phyloP scores from a whole-genome alignment of 495 filamentous ascomycete genomes.

The Mycothermus thermophilus region DNA sequence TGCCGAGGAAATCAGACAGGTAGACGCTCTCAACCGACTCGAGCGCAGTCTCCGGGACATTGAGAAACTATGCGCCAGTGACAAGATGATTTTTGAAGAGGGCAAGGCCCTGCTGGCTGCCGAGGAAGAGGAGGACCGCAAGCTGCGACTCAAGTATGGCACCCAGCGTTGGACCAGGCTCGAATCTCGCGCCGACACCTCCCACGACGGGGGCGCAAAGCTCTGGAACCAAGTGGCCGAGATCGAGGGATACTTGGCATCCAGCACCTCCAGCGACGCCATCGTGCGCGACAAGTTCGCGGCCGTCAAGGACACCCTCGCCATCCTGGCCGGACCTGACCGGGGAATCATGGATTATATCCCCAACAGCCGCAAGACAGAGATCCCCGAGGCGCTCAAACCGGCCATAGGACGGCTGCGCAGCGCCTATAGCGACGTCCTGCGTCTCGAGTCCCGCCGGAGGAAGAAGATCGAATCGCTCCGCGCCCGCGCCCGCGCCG shows the following conservation, averaged over 20 bases:
- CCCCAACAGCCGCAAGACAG: conserved; percentile 64
- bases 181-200: conserved; percentile 39
- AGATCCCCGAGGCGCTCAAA: conserved; percentile 68
- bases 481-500: conserved; percentile 61
- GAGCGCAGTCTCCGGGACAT: conserved; percentile 71
- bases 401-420: conserved; percentile 60
- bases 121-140: conserved; percentile 73
- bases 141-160: conserved; percentile 62
- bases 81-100: conserved; percentile 64
- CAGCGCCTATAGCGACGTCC: conserved; percentile 67
- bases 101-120: conserved; percentile 59
- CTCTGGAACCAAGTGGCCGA: conserved; percentile 62
- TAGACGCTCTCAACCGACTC: conserved; percentile 65
- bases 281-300: conserved; percentile 67
- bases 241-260: conserved; percentile 77
- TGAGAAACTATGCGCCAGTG: conserved; percentile 65
- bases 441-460: conserved; percentile 62
- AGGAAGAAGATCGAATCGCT: conserved; percentile 61
- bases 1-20: conserved; percentile 90
- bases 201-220: conserved; percentile 50
- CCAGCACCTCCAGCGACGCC: conserved; percentile 68
- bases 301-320: conserved; percentile 58
- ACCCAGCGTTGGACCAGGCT: conserved; percentile 74
- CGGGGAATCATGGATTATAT: conserved; percentile 76
- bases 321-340: conserved; percentile 62